These are phyloP conservation scores for Malus sylvestris DNA, from an alignment of 306 rosid species.

Conservation along the genomic window DNA sequence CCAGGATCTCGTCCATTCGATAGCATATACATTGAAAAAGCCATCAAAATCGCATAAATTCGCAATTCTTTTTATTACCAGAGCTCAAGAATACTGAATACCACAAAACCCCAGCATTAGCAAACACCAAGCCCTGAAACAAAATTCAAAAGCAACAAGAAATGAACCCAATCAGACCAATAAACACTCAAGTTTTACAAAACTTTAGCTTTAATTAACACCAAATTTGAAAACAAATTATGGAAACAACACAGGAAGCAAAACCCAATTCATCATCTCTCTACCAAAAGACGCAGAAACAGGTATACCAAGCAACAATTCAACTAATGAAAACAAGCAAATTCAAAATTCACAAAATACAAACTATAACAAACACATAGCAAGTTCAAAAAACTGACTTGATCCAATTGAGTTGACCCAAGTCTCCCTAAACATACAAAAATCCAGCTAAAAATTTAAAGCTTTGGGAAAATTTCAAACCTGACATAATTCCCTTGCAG, in stretches of 20 bases:
- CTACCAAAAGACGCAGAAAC: background rate
- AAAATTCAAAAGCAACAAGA: background rate
- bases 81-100: conserved; percentile 12
- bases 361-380: background rate
- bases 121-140: background rate
- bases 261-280: conserved; percentile 5
- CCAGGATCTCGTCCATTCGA: conserved; percentile 17
- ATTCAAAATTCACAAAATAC: background rate
- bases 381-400: background rate
- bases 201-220: background rate
- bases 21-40: conserved; percentile 27
- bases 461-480: conserved; percentile 7
- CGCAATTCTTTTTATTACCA: background rate
- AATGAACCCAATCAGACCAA: background rate
- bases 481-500: conserved; percentile 14
- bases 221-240: conserved; percentile 6
- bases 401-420: conserved; percentile 20
- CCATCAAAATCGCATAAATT: conserved; percentile 6
- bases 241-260: background rate
- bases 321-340: background rate
- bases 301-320: background rate
- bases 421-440: background rate
- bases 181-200: background rate
- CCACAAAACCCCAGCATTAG: background rate
- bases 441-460: background rate